Evolutionary conservation across 805 yeast genomes (phyloP), one percentile per base, ranked within the genome.

Genomic region (Brettanomyces anomalus): DNA sequence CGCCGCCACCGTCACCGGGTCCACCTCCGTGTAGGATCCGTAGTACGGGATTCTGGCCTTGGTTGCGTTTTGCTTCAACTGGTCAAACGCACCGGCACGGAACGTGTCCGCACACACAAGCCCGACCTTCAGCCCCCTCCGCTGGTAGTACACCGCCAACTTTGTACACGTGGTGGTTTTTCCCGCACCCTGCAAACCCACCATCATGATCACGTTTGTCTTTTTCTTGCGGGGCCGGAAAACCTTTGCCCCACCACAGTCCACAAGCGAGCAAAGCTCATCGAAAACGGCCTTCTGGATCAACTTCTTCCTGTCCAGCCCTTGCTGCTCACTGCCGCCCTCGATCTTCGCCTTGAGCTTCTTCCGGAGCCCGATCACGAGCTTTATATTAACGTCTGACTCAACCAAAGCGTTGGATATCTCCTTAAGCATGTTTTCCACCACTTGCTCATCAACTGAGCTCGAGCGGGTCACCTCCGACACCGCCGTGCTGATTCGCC

Each of bases 1-100:
- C 21, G 72, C 70, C 0, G 97, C 90, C 24, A 90, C 95, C 48
- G 77, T 80, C 10, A 86, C 97, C 1, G 98, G 98, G 57, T 93
- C 95, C 1, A 95, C 85, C 66, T 90, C 97, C 3, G 93, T 79
- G 63, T 93, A 93, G 5, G 95, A 84, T 54, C 98, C 98, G 62
- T 79, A 90, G 64, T 78, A 90, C 37, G 98, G 97, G 43, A 90
- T 86, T 52, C 83, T 79, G 2, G 98, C 94, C 67, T 87, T 86
- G 43, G 90, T 87, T 19, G 98, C 97, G 64, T 90, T 90, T 65
- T 90, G 98, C 62, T 93, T 90, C 65, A 90, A 75, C 71, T 90
- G 98, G 66, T 90, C 98, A 69, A 90, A 90, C 2, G 98, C 98
- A 73, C 98, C 98, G 32, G 98, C 98, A 73, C 98, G 81, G 72